phyloP scores from a whole-genome alignment of 805 yeast genomes.

The Starmerella bombicola region DNA sequence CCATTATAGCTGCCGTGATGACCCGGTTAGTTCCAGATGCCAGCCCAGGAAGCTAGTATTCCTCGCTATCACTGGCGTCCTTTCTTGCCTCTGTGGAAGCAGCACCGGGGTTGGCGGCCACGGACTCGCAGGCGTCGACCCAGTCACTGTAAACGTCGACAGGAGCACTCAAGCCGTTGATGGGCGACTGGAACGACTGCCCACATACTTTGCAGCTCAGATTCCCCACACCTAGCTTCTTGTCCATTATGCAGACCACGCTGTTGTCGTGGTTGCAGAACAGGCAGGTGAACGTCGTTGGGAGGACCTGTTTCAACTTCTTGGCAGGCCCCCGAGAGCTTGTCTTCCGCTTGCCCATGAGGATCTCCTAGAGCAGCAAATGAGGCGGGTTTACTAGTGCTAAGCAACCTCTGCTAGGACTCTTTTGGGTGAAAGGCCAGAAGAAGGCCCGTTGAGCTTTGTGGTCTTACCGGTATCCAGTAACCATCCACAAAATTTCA shows the following conservation, averaged over 20 bases:
- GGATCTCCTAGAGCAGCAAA: too few species aligned
- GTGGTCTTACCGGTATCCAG: too few species aligned
- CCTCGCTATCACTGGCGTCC: constrained; percentile 23
- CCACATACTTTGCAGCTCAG: constrained; percentile 88
- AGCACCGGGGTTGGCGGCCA: constrained; percentile 48
- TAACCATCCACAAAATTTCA: too few species aligned
- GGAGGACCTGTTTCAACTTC: constrained; percentile 64
- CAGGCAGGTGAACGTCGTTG: constrained; percentile 74
- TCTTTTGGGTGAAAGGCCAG: too few species aligned
- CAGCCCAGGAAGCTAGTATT: too few species aligned
- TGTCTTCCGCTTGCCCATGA: constrained; percentile 69
- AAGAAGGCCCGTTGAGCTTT: too few species aligned
- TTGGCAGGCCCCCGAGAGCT: constrained; percentile 71
- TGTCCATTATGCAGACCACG: constrained; percentile 77
- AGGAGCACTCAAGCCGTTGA: constrained; percentile 67
- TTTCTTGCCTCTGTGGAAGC: constrained; percentile 20
- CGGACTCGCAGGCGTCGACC: constrained; percentile 92
- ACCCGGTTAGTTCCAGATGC: too few species aligned
- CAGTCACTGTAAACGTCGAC: constrained; percentile 93
- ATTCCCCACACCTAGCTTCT: constrained; percentile 71
- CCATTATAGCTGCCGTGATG: too few species aligned
- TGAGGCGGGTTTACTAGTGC: too few species aligned
- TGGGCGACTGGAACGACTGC: constrained; percentile 78
- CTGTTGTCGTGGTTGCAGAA: constrained; percentile 94
- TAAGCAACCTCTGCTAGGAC: too few species aligned